Evolutionary conservation across 1,139 yeast species (phyloP).

Genomic region (Saccharomyces hybrid): DNA sequence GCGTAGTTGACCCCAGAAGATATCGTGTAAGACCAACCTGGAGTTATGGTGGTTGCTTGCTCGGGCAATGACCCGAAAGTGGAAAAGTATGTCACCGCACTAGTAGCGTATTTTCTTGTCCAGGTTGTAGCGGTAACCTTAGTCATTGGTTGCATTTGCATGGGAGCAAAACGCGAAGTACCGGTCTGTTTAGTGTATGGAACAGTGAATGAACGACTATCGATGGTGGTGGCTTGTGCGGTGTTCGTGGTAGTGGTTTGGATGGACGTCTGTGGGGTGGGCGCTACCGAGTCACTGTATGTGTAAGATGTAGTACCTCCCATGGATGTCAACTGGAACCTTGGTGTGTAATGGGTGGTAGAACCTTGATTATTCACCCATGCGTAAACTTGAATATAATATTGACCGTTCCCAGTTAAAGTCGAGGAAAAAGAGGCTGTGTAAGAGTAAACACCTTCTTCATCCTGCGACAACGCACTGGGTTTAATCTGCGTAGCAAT

Average conservation of each 20-base stretch:
- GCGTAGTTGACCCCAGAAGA: constrained; percentile 62
- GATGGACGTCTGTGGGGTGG: constrained; percentile 36
- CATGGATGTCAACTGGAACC: constrained; percentile 66
- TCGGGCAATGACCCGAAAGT: constrained; percentile 38
- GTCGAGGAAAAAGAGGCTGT: constrained; percentile 38
- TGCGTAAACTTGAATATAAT: constrained; percentile 59
- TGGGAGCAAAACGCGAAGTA: constrained; percentile 69
- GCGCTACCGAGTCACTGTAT: constrained; percentile 8
- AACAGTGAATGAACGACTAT: constrained; percentile 38
- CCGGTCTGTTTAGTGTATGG: constrained; percentile 76
- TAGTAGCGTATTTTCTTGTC: constrained; percentile 55
- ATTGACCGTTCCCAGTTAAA: constrained; percentile 53
- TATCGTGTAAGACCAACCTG: constrained; percentile 72
- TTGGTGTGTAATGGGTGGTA: constrained; percentile 63
- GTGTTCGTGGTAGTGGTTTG: constrained; percentile 31
- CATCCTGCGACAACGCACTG: constrained; percentile 19
- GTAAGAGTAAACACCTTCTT: constrained; percentile 28
- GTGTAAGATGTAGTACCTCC: constrained; percentile 40
- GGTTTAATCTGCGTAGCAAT: constrained; percentile 29
- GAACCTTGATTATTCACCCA: constrained; percentile 34
- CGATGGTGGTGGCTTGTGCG: constrained; percentile 16
- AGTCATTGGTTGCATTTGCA: constrained; percentile 80
- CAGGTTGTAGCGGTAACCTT: constrained; percentile 58
- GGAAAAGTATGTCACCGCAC: constrained; percentile 53
- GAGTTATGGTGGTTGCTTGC: constrained; percentile 58